Base-by-base conservation (phyloP, 495 filamentous ascomycete genomes). In the Annulohypoxylon nitens region DNA sequence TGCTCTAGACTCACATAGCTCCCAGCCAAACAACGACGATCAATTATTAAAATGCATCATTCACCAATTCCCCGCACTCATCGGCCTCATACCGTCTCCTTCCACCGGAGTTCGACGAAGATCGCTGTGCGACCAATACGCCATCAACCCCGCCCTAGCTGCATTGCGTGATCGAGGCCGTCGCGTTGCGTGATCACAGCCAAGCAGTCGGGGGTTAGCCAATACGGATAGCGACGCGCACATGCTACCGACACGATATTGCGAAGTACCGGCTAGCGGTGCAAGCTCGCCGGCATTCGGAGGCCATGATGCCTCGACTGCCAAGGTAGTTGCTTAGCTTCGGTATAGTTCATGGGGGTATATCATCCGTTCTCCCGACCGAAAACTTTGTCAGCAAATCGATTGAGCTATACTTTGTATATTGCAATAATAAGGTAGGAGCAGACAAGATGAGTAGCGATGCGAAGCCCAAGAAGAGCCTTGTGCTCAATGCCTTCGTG, bases 401-500 rank as follows among this genome's bases (percentile, higher is more conserved):
- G 36, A 25, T 14, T 39, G 30, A 1, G 30, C 30, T 61, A n/a
- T 14, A 26, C 9, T 12, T 37, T 26, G 3, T 30, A 34, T 36
- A 43, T 36, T 61, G 23, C 20, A 59, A 23, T 4, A n/a, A 25
- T 33, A 6, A 41, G 23, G 60, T 23, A 68, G 61, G 9, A 14
- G 39, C 9, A 50, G 30, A 47, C 12, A 64, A 16, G n/a, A 70
- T 67, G 63, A 63, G 58, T 25, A 62, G 45, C 36, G 36, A 61
- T 18, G 37, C 48, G 30, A 67, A 48, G 18, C 68, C 71, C 14
- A 90, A 87, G 76, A 90, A 90, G 77, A 84, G 86, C 48, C 85
- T 90, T 30, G 84, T 91, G 65, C 77, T 91, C 65, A 91, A 91
- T 79, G 89, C 88, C 30, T 91, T 91, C 70, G 89, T 89, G 30